A percentile compares a stretch with the other conserved stretches of the same genome.
These are phyloP conservation scores for Butyriboletus appendiculatus DNA, from an alignment of 1,284 basidiomycete species.

Conservation along the genomic window DNA sequence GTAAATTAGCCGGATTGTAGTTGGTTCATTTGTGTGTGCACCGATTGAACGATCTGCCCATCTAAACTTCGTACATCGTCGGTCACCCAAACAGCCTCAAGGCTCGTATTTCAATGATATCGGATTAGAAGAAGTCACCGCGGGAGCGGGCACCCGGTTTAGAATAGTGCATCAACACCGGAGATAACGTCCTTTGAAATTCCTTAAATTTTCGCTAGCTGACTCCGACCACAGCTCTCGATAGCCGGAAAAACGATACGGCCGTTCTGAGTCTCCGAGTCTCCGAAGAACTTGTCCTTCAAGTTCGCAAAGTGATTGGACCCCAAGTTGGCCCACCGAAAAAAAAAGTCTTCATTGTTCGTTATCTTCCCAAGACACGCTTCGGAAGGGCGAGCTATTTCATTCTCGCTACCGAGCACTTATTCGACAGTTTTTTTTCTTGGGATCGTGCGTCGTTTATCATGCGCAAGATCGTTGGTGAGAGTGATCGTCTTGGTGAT, in stretches of 20 bases:
- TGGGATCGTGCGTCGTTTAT: slow-evolving; percentile 87
- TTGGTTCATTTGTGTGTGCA: no score
- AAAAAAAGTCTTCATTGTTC: slow-evolving; percentile 78
- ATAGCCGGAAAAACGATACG: slow-evolving; percentile 45
- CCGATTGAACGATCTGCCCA: no score
- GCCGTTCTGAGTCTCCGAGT: slow-evolving; percentile 44
- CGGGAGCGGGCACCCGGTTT: no score
- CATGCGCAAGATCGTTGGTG: slow-evolving; percentile 94
- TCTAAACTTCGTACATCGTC: no score
- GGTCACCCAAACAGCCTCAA: no score
- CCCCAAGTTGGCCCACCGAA: slow-evolving; percentile 89
- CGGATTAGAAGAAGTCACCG: no score
- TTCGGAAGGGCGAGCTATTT: slow-evolving; percentile 77
- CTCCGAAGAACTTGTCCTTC: slow-evolving; percentile 87
- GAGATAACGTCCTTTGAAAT: no score
- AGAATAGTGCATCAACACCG: no score
- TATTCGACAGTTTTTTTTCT: not conserved
- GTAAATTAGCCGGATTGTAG: no score
- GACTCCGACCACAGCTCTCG: no score
- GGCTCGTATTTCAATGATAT: no score
- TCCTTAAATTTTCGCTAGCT: no score
- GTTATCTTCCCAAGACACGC: slow-evolving; percentile 93
- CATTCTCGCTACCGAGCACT: not conserved
- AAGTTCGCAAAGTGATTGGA: slow-evolving; percentile 95
- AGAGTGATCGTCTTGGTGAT: slow-evolving; percentile 93